Evolutionary conservation across 78 protist genomes (phyloP), one percentile per base, ranked within the genome.

Genomic region (Dictyostelium capitatum): DNA sequence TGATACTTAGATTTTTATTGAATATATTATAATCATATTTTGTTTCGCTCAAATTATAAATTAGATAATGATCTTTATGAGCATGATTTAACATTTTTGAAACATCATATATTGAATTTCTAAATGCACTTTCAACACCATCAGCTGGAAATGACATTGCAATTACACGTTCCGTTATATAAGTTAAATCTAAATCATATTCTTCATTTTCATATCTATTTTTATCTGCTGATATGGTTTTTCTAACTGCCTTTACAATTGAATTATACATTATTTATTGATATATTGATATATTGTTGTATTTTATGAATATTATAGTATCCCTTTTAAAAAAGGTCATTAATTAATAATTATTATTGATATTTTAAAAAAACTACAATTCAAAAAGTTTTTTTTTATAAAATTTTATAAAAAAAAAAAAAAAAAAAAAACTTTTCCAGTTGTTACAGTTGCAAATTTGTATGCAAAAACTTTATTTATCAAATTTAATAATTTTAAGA

Each of bases 141-240:
- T 85, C 94, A 0, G 96, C 96, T 32, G 96, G 96, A 57, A 89
- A 95, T 32, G 96, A 95, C 96, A 95, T 95, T 53, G 96, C 96
- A 10, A 95, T 95, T 2, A 95, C 92, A 65, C 96, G 65, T 41
- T 95, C 96, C 2, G 89, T 70, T 74, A 95, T 95, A 82, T 95
- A 95, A 50, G 95, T 95, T 50, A 95, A 54, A 62, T 95, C 96
- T 23, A 95, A 75, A 67, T 95, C 89, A 74, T 84, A 87, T 7
- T n/a, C 80, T 54, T 83, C 96, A 84, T 89, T 82, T 65, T 78
- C 90, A 47, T 77, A 95, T 50, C 96, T 79, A 37, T 62, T 65
- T 41, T 91, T 91, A 43, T 91, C 95, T 9, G 95, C 95, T 4
- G 95, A 91, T 81, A 91, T 91, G 2, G 89, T 91, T 47, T 82